Base-by-base conservation (phyloP, 2,329 filamentous ascomycete genomes). In the Colletotrichum abscissum region DNA sequence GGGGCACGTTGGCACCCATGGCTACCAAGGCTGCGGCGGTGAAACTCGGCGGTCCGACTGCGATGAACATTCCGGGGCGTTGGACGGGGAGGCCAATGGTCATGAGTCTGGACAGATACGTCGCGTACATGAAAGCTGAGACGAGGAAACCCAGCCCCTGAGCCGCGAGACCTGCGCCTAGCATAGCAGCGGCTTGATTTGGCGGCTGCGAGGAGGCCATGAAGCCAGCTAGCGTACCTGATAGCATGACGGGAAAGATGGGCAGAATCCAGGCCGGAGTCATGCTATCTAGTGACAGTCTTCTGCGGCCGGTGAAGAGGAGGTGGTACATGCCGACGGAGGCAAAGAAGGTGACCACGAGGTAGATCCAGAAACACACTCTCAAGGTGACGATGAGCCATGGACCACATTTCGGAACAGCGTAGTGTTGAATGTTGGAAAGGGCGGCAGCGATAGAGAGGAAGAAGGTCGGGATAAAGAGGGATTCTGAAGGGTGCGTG, bases 381-480 rank as follows among this genome's bases (percentile, higher is more conserved):
- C 88, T 83, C 16, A 92, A 82, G 6, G 85, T 86, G 35, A 82
- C 83, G 3, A 87, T 79, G 5, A 93, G 85, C 84, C 88, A 88
- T 1, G 82, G 76, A 0, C 86, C 87, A 1, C 82, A 82, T 16
- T 82, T 79, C 0, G 86, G 82, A 2, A 88, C 85, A 16, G 88
- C 91, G 75, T 88, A 88, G 49, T 85, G 83, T 5, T 81, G 77
- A 1, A 83, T 85, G 75, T 88, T 87, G 52, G 87, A 87, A 59
- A 93, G 85, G 71, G 92, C 87, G n/a, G 90, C 88, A 7, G 88
- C 87, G 14, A 91, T 76, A 4, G 88, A 89, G 2, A 93, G 86
- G 85, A 89, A 92, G 77, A 89, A 90, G 8, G 90, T 89, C 26
- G 89, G 86, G 75, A 91, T 87, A 81, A 92, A 92, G 64, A 93